These are phyloP conservation scores for Malus hybrid DNA, from an alignment of 331 rosid species.

Conservation along the genomic window DNA sequence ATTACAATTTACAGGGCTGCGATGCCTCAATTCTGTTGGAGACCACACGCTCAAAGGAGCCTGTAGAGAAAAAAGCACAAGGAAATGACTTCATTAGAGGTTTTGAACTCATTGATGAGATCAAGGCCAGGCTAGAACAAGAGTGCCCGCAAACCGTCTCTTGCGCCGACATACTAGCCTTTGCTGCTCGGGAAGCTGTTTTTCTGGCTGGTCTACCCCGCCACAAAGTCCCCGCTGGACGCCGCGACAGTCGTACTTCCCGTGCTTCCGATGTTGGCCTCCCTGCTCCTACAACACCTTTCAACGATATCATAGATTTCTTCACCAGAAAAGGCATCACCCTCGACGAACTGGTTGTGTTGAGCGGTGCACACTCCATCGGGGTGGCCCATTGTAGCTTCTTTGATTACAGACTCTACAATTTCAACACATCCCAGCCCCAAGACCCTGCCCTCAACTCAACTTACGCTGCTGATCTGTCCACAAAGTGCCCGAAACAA, in stretches of 20 bases:
- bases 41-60: constrained; percentile 8
- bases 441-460: constrained; percentile 22
- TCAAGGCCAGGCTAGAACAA: constrained; percentile 42
- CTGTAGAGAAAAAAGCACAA: constrained; percentile 40
- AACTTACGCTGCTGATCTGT: constrained; percentile 2
- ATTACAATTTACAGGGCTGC: constrained; percentile 49
- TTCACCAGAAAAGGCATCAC: constrained; percentile 35
- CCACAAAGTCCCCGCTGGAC: constrained; percentile 22
- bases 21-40: constrained; percentile 75
- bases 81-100: constrained; percentile 35
- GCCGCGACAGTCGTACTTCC: constrained; percentile 40
- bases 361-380: constrained; percentile 58
- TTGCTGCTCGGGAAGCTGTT: constrained; percentile 36
- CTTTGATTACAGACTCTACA: constrained; percentile 27
- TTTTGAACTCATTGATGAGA: constrained; percentile 42
- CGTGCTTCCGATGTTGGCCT: constrained; percentile 18
- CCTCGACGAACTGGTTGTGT: constrained; percentile 41
- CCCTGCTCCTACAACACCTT: constrained; percentile 20
- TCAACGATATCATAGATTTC: constrained; percentile 13
- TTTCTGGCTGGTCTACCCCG: constrained; percentile 25
- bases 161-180: constrained; percentile 53
- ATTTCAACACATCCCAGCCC: neutral
- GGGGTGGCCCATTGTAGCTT: constrained; percentile 39
- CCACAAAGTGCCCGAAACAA: constrained; percentile 8
- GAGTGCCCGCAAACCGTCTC: constrained; percentile 54